Evolutionary conservation across 176 grass and related monocot species (phyloP).

Genomic region (Themeda triandra): DNA sequence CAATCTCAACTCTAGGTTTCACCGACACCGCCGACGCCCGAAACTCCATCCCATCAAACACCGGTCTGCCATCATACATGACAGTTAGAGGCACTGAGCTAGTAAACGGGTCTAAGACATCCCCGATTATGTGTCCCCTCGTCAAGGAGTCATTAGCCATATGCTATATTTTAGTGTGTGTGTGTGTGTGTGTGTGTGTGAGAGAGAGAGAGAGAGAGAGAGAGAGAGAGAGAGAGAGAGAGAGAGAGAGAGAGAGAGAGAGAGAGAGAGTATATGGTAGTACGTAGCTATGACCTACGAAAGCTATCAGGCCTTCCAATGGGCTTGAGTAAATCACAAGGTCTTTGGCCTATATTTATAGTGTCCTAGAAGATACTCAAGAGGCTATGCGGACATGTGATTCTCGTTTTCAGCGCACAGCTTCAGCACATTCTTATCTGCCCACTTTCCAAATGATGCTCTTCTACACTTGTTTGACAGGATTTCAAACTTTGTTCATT

Average conservation of each 20-base stretch:
- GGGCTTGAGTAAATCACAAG: slow-evolving; percentile 22
- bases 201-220: no score
- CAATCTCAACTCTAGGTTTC: slow-evolving; percentile 67
- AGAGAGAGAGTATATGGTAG: background rate
- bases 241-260: no score
- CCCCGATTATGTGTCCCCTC: slow-evolving; percentile 58
- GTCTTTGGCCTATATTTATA: slow-evolving; percentile 48
- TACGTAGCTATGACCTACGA: slow-evolving; percentile 15
- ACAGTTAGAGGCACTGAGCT: slow-evolving; percentile 48
- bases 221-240: no score
- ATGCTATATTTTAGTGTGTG: slow-evolving; percentile 41
- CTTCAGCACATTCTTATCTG: background rate
- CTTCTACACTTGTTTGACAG: slow-evolving; percentile 37
- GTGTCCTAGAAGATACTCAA: background rate
- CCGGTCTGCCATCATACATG: slow-evolving; percentile 57
- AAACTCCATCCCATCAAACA: slow-evolving; percentile 77
- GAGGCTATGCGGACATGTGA: slow-evolving; percentile 5
- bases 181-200: no score
- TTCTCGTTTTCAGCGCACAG: slow-evolving; percentile 13
- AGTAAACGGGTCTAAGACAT: slow-evolving; percentile 69
- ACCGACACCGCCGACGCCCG: slow-evolving; percentile 39
- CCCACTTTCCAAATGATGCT: slow-evolving; percentile 25
- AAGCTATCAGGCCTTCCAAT: slow-evolving; percentile 27
- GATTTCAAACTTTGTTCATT: slow-evolving; percentile 11
- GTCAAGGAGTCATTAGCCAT: slow-evolving; percentile 70